Conservation (phyloP, 345 rosid genomes). For the Excoecaria agallocha region DNA sequence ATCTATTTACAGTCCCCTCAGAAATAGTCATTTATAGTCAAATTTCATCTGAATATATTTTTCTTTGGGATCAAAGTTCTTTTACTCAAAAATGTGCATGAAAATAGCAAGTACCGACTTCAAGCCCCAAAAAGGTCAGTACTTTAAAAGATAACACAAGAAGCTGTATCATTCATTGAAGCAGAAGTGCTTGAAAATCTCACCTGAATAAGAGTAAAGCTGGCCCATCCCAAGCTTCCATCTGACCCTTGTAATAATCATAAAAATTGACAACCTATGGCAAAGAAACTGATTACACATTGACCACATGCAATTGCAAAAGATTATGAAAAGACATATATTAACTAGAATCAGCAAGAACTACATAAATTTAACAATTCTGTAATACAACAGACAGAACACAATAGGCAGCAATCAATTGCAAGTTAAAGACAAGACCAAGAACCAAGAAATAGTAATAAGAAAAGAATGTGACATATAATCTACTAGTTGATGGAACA, state of each 20-base stretch:
- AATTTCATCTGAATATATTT: neutral
- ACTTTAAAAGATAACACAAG: neutral
- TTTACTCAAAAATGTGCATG: neutral
- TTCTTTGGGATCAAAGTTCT: neutral
- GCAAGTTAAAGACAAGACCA: neutral
- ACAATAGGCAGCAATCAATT: neutral
- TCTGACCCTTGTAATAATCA: conserved; percentile 98
- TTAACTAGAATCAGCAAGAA: neutral
- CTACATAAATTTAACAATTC: neutral
- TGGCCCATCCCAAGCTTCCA: conserved; percentile 99
- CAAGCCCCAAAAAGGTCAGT: neutral
- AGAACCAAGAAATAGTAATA: neutral
- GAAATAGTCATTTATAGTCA: neutral
- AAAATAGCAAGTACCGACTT: neutral
- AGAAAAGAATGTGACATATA: neutral
- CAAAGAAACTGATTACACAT: conserved; percentile 17
- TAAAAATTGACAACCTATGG: conserved; percentile 80
- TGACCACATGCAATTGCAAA: conserved; percentile 2
- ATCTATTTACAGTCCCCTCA: neutral
- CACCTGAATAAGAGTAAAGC: conserved; percentile 97
- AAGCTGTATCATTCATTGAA: neutral
- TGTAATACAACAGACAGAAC: neutral
- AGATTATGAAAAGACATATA: conserved; percentile 2
- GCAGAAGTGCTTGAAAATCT: conserved; percentile 10
- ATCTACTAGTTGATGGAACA: neutral